phyloP scores from a whole-genome alignment of 495 filamentous ascomycete genomes.

The Aspergillus kassunensis region DNA sequence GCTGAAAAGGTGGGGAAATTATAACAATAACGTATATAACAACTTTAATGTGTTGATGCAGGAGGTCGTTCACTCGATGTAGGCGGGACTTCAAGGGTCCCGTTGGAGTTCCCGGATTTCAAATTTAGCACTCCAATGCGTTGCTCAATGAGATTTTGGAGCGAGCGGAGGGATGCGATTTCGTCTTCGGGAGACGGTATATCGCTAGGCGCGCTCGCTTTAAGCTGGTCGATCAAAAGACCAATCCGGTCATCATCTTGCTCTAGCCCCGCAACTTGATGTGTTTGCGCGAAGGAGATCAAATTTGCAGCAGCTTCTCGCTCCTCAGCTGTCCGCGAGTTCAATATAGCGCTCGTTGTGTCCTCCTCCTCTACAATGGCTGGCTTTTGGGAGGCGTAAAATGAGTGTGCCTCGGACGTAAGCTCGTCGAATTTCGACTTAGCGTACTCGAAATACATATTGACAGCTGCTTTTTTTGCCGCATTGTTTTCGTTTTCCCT shows the following conservation, averaged over 20 bases:
- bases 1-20: not conserved
- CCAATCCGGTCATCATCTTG: conserved; percentile 15
- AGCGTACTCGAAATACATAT: conserved; percentile 23
- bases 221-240: conserved; percentile 29
- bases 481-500: conserved; percentile 22
- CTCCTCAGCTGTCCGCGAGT: conserved; percentile 26
- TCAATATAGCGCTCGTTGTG: conserved; percentile 17
- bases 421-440: conserved; percentile 23
- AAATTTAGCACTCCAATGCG: conserved; percentile 20
- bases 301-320: conserved; percentile 29
- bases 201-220: conserved; percentile 20
- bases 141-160: conserved; percentile 27
- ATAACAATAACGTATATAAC: not conserved
- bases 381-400: conserved; percentile 19
- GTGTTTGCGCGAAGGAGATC: conserved; percentile 22
- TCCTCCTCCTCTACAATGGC: conserved; percentile 11
- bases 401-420: conserved; percentile 17
- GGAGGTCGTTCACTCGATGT: not conserved
- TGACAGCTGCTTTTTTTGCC: conserved; percentile 17
- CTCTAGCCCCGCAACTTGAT: conserved; percentile 2
- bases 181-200: conserved; percentile 23
- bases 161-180: conserved; percentile 22
- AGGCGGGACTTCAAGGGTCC: not conserved
- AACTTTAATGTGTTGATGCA: not conserved
- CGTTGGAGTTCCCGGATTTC: not conserved